Evolutionary conservation across 2,329 filamentous ascomycete genomes (phyloP), one percentile per base, ranked within the genome.

Genomic region (Stagonosporopsis tanaceti): DNA sequence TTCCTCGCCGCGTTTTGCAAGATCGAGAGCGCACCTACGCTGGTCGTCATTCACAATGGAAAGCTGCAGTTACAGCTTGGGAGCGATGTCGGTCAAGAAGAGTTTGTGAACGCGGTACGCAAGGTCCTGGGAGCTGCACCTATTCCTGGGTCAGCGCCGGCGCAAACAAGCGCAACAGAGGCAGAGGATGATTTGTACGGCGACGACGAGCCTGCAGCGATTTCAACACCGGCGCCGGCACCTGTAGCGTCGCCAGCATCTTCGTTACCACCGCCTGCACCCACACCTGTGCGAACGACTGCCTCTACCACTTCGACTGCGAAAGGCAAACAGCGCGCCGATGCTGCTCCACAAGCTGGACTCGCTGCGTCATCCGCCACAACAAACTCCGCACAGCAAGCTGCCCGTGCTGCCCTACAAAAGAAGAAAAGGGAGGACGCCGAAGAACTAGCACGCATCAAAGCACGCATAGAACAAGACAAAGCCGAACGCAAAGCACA

Each of bases 1-100:
- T 96, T 92, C 69, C 81, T 98, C 14, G 85, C 88, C 9, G 91
- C 91, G 42, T 91, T 97, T 68, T 96, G 92, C 68, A 91, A 92
- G 0, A 80, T 97, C n/a, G 84, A 86, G 1, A 87, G 87, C 64
- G 87, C 87, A n/a, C 93, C 94, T 0, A 90, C 90, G 1, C 78
- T 97, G 8, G 84, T 97, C 15, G 81, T 96, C 20, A 93, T 97
- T 66, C 87, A 88, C 85, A 90, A 92, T 76, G 92, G 90, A 8
- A 85, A 90, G 60, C 79, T 96, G 14, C 88, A 89, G 69, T 89
- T 94, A 73, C 93, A 93, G 72, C 82, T 96, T 9, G 82, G 87
- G 35, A 79, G 86, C 1, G 89, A 88, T 8, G 82, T 85, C 8
- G 77, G 80, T 14, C 88, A 85, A 69, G 84, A 89, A 15, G 87